Base-by-base conservation (phyloP, 768 basidiomycete species). In the Lactarius quietus region DNA sequence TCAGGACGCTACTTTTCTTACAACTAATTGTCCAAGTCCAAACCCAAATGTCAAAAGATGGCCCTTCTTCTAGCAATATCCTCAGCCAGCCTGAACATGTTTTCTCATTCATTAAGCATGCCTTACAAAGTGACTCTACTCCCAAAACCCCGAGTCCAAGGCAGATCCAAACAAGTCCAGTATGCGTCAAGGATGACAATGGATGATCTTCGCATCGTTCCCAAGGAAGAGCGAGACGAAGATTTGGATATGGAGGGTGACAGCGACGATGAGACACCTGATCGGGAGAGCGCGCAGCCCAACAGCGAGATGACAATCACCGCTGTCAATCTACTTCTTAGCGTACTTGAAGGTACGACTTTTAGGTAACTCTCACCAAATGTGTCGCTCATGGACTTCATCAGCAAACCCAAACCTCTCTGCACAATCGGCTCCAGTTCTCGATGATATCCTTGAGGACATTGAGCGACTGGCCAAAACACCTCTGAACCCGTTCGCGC, bases 21-120 rank as follows among this genome's bases (percentile, higher is more conserved):
- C 93, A 95, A 72, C 79, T 96, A 39, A 85, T 93, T 38, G 80
- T 94, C 66, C 86, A 89, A 70, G 89, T 97, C 80, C 91, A 95
- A 73, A 80, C 84, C 1, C 82, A 86, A 59, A 76, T 93, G 5
- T 82, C 86, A 0, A 78, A 81, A 48, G 81, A 82, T 10, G 69
- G 62, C 26, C 79, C 82, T 20, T 76, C 80, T 18, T 79, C 84
- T 0, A 80, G 82, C 4, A 86, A 81, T 65, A 83, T 95, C 35
- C 77, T 87, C 39, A 76, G 74, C 52, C 83, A 88, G 64, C 89
- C 92, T 0, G 81, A 82, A 12, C 86, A 95, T 63, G 82, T 95
- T 12, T 74, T 98, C n/a, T 79, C 83, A 3, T 97, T 97, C 72
- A 81, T 98, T 29, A 89, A 88, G 62, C 86, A 92, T 64, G 89